phyloP scores from a whole-genome alignment of 345 rosid genomes.

The Noccaea caerulescens region DNA sequence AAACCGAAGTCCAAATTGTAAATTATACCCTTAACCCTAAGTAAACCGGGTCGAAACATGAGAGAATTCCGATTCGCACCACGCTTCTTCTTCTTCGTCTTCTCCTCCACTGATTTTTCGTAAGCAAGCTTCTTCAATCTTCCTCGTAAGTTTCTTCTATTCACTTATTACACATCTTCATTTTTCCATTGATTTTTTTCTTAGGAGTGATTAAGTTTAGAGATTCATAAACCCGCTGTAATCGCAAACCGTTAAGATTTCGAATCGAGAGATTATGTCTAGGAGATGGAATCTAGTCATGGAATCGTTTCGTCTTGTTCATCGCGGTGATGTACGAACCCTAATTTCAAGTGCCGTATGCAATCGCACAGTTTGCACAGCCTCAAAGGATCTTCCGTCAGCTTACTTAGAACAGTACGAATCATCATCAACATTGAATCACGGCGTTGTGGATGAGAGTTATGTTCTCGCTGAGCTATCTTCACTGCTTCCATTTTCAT shows the following conservation, averaged over 20 bases:
- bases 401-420: constrained; percentile 2
- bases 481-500: constrained; percentile 55
- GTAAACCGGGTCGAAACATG: constrained; percentile 12
- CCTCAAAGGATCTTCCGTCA: not conserved
- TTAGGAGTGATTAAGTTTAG: not conserved
- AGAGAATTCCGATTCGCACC: not conserved
- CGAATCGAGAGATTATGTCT: constrained; percentile 28
- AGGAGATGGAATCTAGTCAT: constrained; percentile 21
- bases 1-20: not conserved
- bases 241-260: not conserved
- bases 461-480: constrained; percentile 64
- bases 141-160: constrained; percentile 36
- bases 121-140: constrained; percentile 27
- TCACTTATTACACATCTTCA: not conserved
- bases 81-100: constrained; percentile 19
- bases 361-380: constrained; percentile 25
- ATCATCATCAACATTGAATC: constrained; percentile 30
- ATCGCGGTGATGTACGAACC: not conserved
- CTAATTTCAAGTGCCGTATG: not conserved
- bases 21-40: constrained; percentile 21
- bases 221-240: not conserved
- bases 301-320: constrained; percentile 18
- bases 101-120: constrained; percentile 15
- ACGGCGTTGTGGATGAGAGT: constrained; percentile 48
- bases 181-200: not conserved